Base-by-base conservation (phyloP, 1,139 yeast genomes). In the Protomyces arabidopsidicola region DNA sequence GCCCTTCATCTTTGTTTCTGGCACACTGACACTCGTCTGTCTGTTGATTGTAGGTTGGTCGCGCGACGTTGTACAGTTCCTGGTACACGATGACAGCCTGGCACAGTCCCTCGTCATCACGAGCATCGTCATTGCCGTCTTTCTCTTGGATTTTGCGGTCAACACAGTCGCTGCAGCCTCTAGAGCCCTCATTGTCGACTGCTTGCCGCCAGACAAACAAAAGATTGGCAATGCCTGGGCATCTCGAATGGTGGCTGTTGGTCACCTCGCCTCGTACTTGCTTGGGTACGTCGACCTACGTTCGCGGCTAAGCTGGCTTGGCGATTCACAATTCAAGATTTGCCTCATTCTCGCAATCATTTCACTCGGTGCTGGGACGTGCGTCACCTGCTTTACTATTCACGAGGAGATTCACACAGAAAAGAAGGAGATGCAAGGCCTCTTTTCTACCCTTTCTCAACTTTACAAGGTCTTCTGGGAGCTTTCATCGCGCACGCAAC, bases 201-300 rank as follows among this genome's bases (percentile, higher is more conserved):
- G 51, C 69, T 79, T 54, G 38, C 60, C 53, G 10, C 50, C 61
- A 1, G 84, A 75, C 34, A 84, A 81, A 67, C 87, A 84, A 67
- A 82, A 81, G 65, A 69, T 74, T 3, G 85, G 87, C 20, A 85
- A 85, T 70, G 89, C 88, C 0, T 84, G 88, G 88, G 90, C 89
- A 0, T 87, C 89, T 2, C 73, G 88, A 56, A 82, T 85, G 80
- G 83, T 85, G 65, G 84, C 86, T 0, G 74, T 75, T 1, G 85
- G 85, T 65, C 84, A 84, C 66, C 77, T 84, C 20, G 67, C 79
- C 31, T 86, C 86, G 1, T 84, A 82, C 69, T 77, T 79, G 68
- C 69, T 82, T 20, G 81, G 86, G 1, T 71, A 79, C 35, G 58
- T 75, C 34, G 74, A 77, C 66, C 74, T 83, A 53, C 74, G 82